Evolutionary conservation across 2,329 filamentous ascomycete genomes (phyloP).

Genomic region (Pseudocercospora cruenta): DNA sequence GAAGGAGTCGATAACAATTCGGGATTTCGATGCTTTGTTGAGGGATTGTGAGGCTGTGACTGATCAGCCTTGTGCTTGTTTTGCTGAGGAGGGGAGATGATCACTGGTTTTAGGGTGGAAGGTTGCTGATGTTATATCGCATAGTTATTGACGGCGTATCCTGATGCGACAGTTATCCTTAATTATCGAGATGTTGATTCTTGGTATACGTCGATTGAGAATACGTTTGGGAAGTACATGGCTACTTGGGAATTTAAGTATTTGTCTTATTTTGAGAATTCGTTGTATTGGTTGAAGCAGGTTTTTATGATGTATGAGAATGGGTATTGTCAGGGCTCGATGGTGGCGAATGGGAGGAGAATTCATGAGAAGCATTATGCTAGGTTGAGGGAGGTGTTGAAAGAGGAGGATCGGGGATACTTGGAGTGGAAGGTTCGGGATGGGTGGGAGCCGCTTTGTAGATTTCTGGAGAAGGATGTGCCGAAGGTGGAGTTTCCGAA

Average conservation of each 20-base stretch:
- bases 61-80: conserved; percentile 8
- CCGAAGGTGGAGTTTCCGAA: conserved; percentile 1
- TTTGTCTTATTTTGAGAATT: neutral
- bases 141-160: neutral
- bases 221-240: neutral
- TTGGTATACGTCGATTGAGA: neutral
- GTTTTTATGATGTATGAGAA: neutral
- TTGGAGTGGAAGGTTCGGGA: conserved; percentile 6
- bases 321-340: neutral
- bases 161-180: neutral
- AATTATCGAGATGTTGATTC: neutral
- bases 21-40: conserved; percentile 8
- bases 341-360: neutral
- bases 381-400: neutral
- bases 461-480: neutral
- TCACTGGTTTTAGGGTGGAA: neutral
- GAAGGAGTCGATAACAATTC: neutral
- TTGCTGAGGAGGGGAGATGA: neutral
- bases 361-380: neutral
- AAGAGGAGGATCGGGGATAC: neutral
- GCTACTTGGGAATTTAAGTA: neutral
- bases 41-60: conserved; percentile 15
- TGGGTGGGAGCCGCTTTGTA: conserved; percentile 5
- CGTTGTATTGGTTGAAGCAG: neutral
- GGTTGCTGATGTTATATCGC: neutral